A percentile compares a stretch with the other conserved stretches of the same genome.
phyloP scores from a whole-genome alignment of 208 protist genomes.

The Acanthamoeba lenticulata region DNA sequence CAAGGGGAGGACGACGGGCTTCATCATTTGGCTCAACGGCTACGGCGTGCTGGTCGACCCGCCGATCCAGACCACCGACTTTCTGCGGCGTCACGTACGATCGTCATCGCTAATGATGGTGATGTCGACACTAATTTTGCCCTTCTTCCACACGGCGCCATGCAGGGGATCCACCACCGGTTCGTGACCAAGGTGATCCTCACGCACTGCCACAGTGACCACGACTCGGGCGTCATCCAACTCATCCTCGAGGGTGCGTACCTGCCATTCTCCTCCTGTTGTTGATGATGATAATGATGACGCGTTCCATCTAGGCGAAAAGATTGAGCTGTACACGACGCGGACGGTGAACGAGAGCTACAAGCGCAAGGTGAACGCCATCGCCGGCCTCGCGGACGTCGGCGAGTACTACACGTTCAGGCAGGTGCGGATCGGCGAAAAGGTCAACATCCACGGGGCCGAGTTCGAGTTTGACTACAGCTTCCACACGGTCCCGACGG shows the following conservation, averaged over 20 bases:
- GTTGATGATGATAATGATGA: too few relatives aligned
- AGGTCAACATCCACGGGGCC: constrained; percentile 78
- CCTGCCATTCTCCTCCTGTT: too few relatives aligned
- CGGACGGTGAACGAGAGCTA: constrained; percentile 75
- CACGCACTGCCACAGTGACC: constrained; percentile 85
- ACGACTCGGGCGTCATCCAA: constrained; percentile 84
- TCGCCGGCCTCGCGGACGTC: constrained; percentile 73
- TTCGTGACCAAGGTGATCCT: constrained; percentile 81
- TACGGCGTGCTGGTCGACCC: constrained; percentile 84
- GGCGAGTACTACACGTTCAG: constrained; percentile 75
- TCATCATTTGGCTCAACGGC: constrained; percentile 85
- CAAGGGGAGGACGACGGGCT: constrained; percentile 80
- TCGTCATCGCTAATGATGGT: neutral
- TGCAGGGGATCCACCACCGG: constrained; percentile 69
- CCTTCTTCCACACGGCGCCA: too few relatives aligned
- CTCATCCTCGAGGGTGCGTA: constrained; percentile 79
- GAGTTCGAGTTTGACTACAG: constrained; percentile 83
- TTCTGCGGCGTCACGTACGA: constrained; percentile 64
- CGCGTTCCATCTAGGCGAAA: constrained; percentile 64
- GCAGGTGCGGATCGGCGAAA: constrained; percentile 69
- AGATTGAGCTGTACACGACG: constrained; percentile 76
- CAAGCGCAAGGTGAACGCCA: constrained; percentile 73
- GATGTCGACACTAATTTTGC: too few relatives aligned
- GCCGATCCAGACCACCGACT: constrained; percentile 75
- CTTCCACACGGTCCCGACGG: constrained; percentile 84